Conservation (phyloP, 2,329 filamentous ascomycete genomes). For the Juglanconis juglandina region DNA sequence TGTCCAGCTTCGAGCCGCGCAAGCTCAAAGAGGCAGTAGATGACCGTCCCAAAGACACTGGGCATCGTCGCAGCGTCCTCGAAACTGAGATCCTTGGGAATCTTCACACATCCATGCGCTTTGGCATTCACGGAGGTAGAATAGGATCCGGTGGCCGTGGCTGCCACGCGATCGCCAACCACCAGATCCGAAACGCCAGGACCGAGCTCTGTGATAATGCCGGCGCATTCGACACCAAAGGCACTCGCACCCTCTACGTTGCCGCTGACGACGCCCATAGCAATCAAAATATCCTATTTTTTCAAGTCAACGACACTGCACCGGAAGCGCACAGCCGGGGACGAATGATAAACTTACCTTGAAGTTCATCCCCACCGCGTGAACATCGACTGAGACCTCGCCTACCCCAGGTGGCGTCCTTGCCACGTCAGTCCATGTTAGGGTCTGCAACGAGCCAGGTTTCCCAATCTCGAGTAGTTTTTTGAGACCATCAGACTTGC, state of each 20-base stretch:
- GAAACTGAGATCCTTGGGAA: constrained; percentile 6
- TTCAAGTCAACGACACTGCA: not conserved
- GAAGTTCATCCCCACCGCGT: constrained; percentile 31
- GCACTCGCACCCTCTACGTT: not conserved
- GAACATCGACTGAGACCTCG: constrained; percentile 29
- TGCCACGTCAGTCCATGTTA: not conserved
- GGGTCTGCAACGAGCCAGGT: not conserved
- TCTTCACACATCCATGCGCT: not conserved
- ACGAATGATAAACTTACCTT: not conserved
- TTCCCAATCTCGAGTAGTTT: too few relatives aligned
- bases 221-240: not conserved
- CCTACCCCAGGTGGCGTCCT: constrained; percentile 11
- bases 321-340: not conserved
- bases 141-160: not conserved
- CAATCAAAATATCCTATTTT: not conserved
- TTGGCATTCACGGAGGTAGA: not conserved
- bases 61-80: constrained; percentile 7
- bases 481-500: too few relatives aligned
- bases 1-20: constrained; percentile 1
- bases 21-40: not conserved
- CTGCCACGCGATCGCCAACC: constrained; percentile 5
- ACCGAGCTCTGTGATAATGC: constrained; percentile 1
- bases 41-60: not conserved
- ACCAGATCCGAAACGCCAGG: constrained; percentile 13
- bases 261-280: not conserved